These are phyloP conservation scores for Tillandsia fasciculata DNA, from an alignment of 176 grass and related monocot genomes.

Conservation along the genomic window DNA sequence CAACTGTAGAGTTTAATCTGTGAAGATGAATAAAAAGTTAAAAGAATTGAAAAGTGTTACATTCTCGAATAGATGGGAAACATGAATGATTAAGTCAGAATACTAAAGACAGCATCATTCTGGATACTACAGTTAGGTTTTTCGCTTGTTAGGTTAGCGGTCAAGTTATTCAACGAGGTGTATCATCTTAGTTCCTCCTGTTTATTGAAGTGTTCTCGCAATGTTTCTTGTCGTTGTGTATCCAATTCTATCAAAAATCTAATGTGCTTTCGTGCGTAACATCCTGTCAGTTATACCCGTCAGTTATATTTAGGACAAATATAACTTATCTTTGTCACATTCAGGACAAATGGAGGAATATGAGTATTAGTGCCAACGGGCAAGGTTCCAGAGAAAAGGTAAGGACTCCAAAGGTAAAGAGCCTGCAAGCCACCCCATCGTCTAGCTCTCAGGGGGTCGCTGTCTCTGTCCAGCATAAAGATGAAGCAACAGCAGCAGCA, in stretches of 20 bases:
- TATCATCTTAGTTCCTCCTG: not conserved
- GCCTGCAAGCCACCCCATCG: slow-evolving; percentile 15
- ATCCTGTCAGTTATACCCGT: too few relatives aligned
- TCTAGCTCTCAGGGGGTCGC: slow-evolving; percentile 20
- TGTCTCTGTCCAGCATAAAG: slow-evolving; percentile 22
- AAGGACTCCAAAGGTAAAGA: slow-evolving; percentile 44
- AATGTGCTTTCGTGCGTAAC: too few relatives aligned
- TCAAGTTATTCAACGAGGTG: not conserved
- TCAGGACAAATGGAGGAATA: slow-evolving; percentile 99
- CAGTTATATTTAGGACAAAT: too few relatives aligned
- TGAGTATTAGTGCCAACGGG: slow-evolving; percentile 82
- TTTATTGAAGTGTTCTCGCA: not conserved
- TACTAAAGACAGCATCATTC: too few relatives aligned
- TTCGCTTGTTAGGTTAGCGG: not conserved
- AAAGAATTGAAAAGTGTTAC: too few relatives aligned
- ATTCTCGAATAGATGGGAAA: too few relatives aligned
- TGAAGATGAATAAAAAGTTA: too few relatives aligned
- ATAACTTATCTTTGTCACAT: not conserved
- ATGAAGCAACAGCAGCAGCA: slow-evolving; percentile 19
- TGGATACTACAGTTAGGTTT: not conserved
- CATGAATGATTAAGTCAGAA: too few relatives aligned
- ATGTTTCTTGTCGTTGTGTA: too few relatives aligned
- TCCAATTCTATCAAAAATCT: too few relatives aligned
- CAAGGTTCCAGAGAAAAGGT: slow-evolving; percentile 82
- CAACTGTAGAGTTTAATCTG: too few relatives aligned